Conservation (phyloP, 352 stramenopile species). For the Phytophthora vignae region DNA sequence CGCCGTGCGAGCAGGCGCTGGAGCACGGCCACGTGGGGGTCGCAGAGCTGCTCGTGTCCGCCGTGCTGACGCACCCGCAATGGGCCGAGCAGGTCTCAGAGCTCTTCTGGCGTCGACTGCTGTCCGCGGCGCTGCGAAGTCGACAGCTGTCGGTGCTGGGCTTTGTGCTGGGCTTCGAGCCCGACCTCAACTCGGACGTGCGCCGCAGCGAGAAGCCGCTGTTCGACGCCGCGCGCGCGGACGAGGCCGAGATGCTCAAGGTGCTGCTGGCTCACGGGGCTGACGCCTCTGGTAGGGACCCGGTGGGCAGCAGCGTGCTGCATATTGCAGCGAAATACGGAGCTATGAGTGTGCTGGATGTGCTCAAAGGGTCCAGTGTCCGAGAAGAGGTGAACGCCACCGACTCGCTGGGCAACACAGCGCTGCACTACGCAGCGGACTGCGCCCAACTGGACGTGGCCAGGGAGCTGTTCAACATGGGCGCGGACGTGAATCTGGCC, state of each 20-base stretch:
- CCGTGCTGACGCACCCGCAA: slow-evolving; percentile 10
- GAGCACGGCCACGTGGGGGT: slow-evolving; percentile 40
- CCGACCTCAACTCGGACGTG: slow-evolving; percentile 39
- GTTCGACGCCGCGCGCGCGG: slow-evolving; percentile 34
- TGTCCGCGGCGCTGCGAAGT: slow-evolving; percentile 36
- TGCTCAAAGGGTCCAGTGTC: slow-evolving; percentile 27
- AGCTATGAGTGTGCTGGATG: slow-evolving; percentile 16
- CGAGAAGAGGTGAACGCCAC: slow-evolving; percentile 33
- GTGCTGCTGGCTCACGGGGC: slow-evolving; percentile 39
- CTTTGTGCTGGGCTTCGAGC: slow-evolving; percentile 45
- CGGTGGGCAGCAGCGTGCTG: slow-evolving; percentile 39
- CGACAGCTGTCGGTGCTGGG: slow-evolving; percentile 30
- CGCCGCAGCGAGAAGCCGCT: slow-evolving; percentile 42
- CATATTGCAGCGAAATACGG: slow-evolving; percentile 49
- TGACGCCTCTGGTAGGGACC: slow-evolving; percentile 22
- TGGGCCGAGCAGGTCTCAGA: slow-evolving; percentile 28
- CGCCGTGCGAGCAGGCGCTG: slow-evolving; percentile 46
- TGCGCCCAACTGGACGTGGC: slow-evolving; percentile 22
- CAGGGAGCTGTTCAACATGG: slow-evolving; percentile 23
- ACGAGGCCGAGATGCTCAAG: slow-evolving; percentile 35
- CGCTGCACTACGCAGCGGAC: slow-evolving; percentile 46
- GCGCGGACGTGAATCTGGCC: slow-evolving; percentile 33
- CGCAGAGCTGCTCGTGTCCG: slow-evolving; percentile 30
- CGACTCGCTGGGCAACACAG: slow-evolving; percentile 42
- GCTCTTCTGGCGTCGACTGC: slow-evolving; percentile 38